Evolutionary conservation across 2,329 filamentous ascomycete species (phyloP).

Genomic region (Aspergillus quadrilineatus): DNA sequence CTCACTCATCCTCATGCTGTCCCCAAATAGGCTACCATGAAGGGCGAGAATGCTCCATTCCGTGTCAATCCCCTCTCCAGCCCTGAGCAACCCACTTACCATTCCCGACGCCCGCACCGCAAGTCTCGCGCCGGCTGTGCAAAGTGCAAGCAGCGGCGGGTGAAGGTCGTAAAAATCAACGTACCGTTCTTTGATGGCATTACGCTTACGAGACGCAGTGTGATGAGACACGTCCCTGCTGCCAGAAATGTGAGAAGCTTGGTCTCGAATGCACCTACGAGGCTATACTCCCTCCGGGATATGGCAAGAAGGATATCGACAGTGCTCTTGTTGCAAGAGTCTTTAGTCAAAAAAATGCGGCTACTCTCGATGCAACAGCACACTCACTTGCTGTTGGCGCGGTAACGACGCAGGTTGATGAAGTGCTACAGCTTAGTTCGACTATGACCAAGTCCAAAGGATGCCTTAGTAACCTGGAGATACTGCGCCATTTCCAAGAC

Average conservation of each 20-base stretch:
- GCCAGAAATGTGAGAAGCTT: slow-evolving; percentile 32
- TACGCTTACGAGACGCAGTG: slow-evolving; percentile 25
- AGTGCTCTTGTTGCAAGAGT: slow-evolving; percentile 14
- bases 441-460: not conserved
- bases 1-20: no score
- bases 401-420: slow-evolving; percentile 25
- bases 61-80: slow-evolving; percentile 24
- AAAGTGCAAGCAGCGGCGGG: slow-evolving; percentile 35
- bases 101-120: slow-evolving; percentile 33
- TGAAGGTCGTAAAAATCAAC: slow-evolving; percentile 28
- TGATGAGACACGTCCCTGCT: slow-evolving; percentile 36
- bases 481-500: slow-evolving; percentile 32
- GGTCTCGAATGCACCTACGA: slow-evolving; percentile 33
- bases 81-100: slow-evolving; percentile 22
- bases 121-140: slow-evolving; percentile 37
- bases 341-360: slow-evolving; percentile 6
- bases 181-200: not conserved
- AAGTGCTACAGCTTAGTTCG: slow-evolving; percentile 21
- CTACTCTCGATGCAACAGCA: slow-evolving; percentile 16
- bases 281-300: slow-evolving; percentile 1
- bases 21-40: slow-evolving; percentile 10
- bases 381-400: slow-evolving; percentile 23
- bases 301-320: not conserved
- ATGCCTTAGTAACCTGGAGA: slow-evolving; percentile 15
- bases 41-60: slow-evolving; percentile 28